Base-by-base conservation (phyloP, 345 rosid genomes). In the Syzygium jambos region DNA sequence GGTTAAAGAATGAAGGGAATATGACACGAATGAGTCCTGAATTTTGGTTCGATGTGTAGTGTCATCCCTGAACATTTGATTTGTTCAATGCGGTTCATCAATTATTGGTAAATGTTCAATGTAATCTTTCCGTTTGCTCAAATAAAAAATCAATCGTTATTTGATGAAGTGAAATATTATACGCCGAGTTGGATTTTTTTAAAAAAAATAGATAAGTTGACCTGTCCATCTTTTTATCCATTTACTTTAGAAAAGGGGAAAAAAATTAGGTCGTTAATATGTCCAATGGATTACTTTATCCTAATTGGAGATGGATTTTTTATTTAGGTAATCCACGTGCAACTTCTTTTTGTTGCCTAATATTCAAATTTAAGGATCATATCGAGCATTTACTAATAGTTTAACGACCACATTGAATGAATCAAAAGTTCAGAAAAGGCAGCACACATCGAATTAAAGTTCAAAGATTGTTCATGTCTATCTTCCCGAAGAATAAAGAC, bases 401-500 rank as follows among this genome's bases (percentile, higher is more conserved):
- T 21, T 2, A 68, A 4, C 2, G 22, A 73, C 2, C 23, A 5
- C 0, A 0, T 38, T 38, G 41, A 38, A 73, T 34, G 34, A 5
- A 34, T 34, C 5, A 34, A 73, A 73, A 30, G 0, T 8, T 65
- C 11, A 65, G 15, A 4, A 9, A 16, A 1, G 3, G 8, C 21
- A 30, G 3, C 9, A 1, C 1, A 16, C 0, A 1, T 30, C 8
- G 19, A 11, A 30, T 3, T 5, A 30, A 9, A 17, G 9, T 68
- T 30, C 15, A 30, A 30, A 43, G 11, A 16, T 3, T 1, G 5
- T 12, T 59, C 0, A 2, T 68, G 22, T 9, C 30, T 43, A 29
- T 30, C 30, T 15, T 30, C 11, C 19, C 10, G 8, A 19, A 34
- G 9, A 30, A 30, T 3, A 22, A 7, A 16, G 41, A 65, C 9